These are phyloP conservation scores for Penicillium arizonense DNA, from an alignment of 495 filamentous ascomycete genomes.

Conservation along the genomic window DNA sequence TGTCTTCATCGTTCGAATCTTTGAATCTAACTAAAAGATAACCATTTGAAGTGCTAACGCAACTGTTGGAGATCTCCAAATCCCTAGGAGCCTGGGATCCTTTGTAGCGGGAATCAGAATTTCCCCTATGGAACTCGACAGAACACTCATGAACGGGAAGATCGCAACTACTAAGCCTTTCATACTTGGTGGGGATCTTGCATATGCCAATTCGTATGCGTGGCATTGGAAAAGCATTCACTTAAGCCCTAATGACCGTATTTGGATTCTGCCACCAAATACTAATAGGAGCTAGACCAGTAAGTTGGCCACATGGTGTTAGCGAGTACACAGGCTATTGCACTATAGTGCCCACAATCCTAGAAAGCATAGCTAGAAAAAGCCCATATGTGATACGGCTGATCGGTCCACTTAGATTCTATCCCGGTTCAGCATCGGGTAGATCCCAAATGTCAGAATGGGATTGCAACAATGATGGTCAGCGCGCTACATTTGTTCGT, in stretches of 20 bases:
- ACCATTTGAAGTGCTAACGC: conserved; percentile 46
- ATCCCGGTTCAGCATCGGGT: conserved; percentile 54
- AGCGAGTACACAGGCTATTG: conserved; percentile 63
- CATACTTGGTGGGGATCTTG: conserved; percentile 67
- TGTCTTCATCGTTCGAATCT: conserved; percentile 40
- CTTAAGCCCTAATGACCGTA: conserved; percentile 59
- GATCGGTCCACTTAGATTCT: conserved; percentile 60
- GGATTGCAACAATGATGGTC: conserved; percentile 62
- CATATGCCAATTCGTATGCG: conserved; percentile 70
- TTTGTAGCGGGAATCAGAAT: conserved; percentile 58
- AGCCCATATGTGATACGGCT: conserved; percentile 68
- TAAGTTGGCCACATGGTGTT: conserved; percentile 50
- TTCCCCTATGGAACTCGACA: conserved; percentile 49
- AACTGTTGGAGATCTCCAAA: conserved; percentile 52
- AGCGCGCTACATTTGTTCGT: conserved; percentile 70
- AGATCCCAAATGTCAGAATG: conserved; percentile 60
- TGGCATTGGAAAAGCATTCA: conserved; percentile 68
- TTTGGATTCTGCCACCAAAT: conserved; percentile 55
- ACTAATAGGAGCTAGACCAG: conserved; percentile 45
- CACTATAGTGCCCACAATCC: conserved; percentile 59
- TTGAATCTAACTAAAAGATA: conserved; percentile 48
- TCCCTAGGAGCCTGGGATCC: conserved; percentile 59
- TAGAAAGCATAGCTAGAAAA: conserved; percentile 51
- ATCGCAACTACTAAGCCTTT: conserved; percentile 65
- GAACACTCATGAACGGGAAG: conserved; percentile 56